Percentiles rank a stretch among this genome's conserved stretches.
phyloP scores from a whole-genome alignment of 768 basidiomycete genomes.

The Boletus vermiculosoides region DNA sequence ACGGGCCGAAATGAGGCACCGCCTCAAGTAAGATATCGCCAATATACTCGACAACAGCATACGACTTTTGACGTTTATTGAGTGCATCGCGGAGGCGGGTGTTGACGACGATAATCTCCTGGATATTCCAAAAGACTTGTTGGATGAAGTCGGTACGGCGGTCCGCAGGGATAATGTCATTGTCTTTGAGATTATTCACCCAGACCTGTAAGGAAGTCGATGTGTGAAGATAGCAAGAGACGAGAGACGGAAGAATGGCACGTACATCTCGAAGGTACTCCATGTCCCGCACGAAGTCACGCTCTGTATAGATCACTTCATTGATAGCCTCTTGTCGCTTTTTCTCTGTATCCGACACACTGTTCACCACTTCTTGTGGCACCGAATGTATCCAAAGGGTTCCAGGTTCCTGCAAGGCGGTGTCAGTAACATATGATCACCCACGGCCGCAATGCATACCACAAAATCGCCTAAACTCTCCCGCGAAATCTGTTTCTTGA shows the following conservation, averaged over 20 bases:
- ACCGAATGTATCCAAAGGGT: conserved; percentile 96
- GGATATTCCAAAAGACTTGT: conserved; percentile 98
- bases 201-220: conserved; percentile 56
- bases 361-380: conserved; percentile 89
- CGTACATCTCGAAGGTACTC: conserved; percentile 95
- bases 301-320: conserved; percentile 90
- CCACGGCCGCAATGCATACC: conserved; percentile 38
- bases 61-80: conserved; percentile 92
- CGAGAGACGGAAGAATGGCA: conserved; percentile 3
- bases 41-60: conserved; percentile 88
- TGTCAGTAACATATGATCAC: conserved; percentile 5
- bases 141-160: conserved; percentile 82
- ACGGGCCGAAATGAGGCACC: conserved; percentile 87
- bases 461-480: conserved; percentile 81
- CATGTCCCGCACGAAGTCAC: conserved; percentile 97
- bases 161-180: conserved; percentile 69
- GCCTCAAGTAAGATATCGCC: conserved; percentile 88
- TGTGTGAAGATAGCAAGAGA: background rate
- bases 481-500: conserved; percentile 78
- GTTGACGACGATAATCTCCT: conserved; percentile 91
- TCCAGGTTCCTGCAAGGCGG: conserved; percentile 61
- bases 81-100: conserved; percentile 88
- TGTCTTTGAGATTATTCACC: conserved; percentile 82
- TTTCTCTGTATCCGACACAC: conserved; percentile 91
- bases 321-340: conserved; percentile 97